These are phyloP conservation scores for Paecilomyces fulvus DNA, from an alignment of 2,329 filamentous ascomycete genomes.

Conservation along the genomic window DNA sequence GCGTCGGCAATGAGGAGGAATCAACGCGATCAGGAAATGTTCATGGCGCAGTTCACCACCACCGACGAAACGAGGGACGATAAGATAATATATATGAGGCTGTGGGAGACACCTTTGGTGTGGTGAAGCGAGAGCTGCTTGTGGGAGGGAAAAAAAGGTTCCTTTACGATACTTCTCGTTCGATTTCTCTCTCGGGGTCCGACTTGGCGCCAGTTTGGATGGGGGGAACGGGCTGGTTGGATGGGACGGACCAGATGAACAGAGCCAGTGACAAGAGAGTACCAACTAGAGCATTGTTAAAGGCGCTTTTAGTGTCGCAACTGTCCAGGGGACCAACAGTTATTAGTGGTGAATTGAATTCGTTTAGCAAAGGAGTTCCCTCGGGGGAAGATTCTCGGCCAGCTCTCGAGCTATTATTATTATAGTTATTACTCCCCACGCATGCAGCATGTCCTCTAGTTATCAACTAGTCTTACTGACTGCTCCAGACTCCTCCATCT, in stretches of 20 bases:
- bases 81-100: neutral
- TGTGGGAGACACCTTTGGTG: neutral
- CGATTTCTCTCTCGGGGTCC: neutral
- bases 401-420: too few relatives aligned
- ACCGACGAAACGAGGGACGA: neutral
- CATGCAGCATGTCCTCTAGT: too few relatives aligned
- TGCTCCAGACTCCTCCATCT: too few relatives aligned
- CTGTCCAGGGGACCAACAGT: neutral
- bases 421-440: too few relatives aligned
- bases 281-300: too few relatives aligned
- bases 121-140: neutral
- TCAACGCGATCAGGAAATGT: neutral
- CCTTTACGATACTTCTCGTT: neutral
- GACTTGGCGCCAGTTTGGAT: neutral
- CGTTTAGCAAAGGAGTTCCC: too few relatives aligned
- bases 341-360: too few relatives aligned
- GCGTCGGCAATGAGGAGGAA: neutral
- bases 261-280: neutral
- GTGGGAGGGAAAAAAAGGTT: neutral
- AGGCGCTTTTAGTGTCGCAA: neutral
- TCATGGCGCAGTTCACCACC: neutral
- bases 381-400: too few relatives aligned
- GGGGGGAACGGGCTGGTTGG: neutral
- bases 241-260: neutral
- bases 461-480: too few relatives aligned